Conservation (phyloP, 176 grass and related monocot genomes). For the Rhynchospora tenuis region DNA sequence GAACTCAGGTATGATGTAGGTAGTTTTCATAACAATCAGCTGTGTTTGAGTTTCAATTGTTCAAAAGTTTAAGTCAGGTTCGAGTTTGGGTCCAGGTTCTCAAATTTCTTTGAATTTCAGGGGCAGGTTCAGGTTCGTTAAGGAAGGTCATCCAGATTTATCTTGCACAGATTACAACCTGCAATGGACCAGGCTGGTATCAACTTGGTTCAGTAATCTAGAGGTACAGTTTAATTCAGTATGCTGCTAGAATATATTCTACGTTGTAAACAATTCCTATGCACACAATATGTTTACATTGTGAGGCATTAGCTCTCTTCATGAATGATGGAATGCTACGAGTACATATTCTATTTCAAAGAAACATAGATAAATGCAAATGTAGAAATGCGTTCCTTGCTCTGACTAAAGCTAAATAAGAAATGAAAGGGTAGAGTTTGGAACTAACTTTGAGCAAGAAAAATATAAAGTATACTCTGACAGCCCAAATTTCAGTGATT, state of each 20-base stretch:
- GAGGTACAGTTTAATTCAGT: neutral
- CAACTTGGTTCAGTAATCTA: neutral
- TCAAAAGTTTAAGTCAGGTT: neutral
- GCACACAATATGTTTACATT: neutral
- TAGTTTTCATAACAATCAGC: no score
- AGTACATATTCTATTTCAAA: neutral
- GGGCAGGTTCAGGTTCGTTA: neutral
- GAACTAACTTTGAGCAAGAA: slow-evolving; percentile 1
- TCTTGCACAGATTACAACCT: neutral
- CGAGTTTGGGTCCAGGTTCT: neutral
- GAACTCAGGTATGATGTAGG: no score
- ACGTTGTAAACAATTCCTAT: neutral
- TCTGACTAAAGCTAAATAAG: neutral
- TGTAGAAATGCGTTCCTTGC: neutral
- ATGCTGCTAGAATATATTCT: neutral
- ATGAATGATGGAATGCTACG: neutral
- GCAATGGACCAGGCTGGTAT: neutral
- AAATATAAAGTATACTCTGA: slow-evolving; percentile 17
- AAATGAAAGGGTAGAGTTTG: slow-evolving; percentile 5
- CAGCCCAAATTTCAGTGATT: slow-evolving; percentile 16
- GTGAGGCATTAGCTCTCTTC: neutral
- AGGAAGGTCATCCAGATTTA: neutral
- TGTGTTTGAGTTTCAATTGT: neutral
- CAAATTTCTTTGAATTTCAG: neutral
- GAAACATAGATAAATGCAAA: neutral